Evolutionary conservation across 116 monocot genomes (phyloP), one percentile per base, ranked within the genome.

Genomic region (Trichopus zeylanicus): DNA sequence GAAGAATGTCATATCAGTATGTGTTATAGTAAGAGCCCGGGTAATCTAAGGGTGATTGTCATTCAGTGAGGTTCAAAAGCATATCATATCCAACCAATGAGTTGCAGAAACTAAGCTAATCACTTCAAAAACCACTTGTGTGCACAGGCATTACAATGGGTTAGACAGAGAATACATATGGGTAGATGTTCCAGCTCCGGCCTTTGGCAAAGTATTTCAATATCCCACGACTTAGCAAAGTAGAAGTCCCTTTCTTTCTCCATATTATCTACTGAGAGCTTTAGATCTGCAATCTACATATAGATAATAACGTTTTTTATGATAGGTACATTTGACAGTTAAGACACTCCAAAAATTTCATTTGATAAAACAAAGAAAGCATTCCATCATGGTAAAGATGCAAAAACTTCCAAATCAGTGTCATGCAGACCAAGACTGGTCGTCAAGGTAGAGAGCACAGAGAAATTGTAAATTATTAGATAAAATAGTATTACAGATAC

Each of bases 171-270:
- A 42, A 42, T 15, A 18, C 70, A 49, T 89, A 94, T 89, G 39
- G 86, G 89, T 35, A 81, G 76, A 76, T 94, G 83, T 69, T 86
- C 86, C 29, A 94, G 39, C 51, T 86, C 89, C 61, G 89, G 76
- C 42, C 74, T 78, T 71, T 94, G 89, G 48, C 83, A 87, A 15
- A 87, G 73, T 37, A 87, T 92, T 61, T 92, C 92, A 42, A 92
- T 78, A 20, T 74, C 75, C 27, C 87, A 71, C 56, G 87, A 59
- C 67, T 92, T 92, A 42, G 70, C 52, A 56, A 72, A 87, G 73
- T 92, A 92, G 38, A 92, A 92, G 55, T 92, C 87, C 65, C 84
- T 87, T 74, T 92, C 87, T 66, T 87, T 92, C 58, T 84, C 84
- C 68, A 72, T 71, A 51, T 65, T 81, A 46, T 86, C 81, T 57